Evolutionary conservation across 2,329 filamentous ascomycete genomes (phyloP), one percentile per base, ranked within the genome.

Genomic region (Trematosphaeria pertusa): DNA sequence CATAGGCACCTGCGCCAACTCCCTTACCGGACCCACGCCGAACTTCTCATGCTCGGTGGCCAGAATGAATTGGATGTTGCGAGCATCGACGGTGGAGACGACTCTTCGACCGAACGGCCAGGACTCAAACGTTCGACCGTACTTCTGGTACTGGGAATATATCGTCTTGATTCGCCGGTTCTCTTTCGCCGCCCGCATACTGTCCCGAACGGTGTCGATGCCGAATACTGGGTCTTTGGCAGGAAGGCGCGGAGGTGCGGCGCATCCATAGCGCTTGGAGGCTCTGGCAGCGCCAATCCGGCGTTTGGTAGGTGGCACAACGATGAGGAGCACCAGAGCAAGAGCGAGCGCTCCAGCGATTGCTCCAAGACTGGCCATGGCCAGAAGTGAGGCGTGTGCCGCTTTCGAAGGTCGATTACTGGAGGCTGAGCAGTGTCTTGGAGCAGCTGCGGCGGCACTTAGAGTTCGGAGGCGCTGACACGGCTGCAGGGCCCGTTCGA

Each of bases 41-140:
- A 57, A 57, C 18, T 48, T 52, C 15, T 54, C 50, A 17, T 48
- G 31, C 33, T 54, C 31, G 1, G 41, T 40, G 4, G 54, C 24
- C 15, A 52, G 32, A 2, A 59, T 39, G 14, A 30, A 20, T 40
- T 59, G 48, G 15, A 59, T 21, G 40, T 52, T 59, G 7, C 38
- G 48, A 5, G 48, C 17, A 20, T 48, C 26, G 11, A 47, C 26
- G 9, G 56, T 57, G 3, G 37, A 37, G 3, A 59, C 18, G 22
- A 37, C 22, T 2, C 50, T 48, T 17, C 45, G 37, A 9, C 53
- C 53, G 28, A 57, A 54, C 10, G 54, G 53, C 10, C 28, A 50
- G 3, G 48, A 44, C 20, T 52, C 17, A 30, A 52, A 58, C 14
- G 54, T 55, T 11, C 31, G 26, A 14, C 51, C 54, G 30, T 48